Conservation (phyloP, 805 yeast genomes). For the Candida sakaeoensis region DNA sequence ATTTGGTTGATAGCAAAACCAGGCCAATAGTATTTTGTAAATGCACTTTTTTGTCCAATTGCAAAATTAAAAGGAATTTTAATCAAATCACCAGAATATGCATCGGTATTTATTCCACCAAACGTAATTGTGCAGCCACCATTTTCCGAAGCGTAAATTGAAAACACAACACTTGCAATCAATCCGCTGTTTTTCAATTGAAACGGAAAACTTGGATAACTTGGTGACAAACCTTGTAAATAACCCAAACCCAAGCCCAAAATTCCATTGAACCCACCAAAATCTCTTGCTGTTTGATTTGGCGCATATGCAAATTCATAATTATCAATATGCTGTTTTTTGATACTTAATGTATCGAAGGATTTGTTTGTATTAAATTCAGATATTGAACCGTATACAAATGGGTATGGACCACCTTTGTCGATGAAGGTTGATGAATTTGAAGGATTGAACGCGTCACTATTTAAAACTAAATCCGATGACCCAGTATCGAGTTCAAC, state of each 20-base stretch:
- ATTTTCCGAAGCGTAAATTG: slow-evolving; percentile 11
- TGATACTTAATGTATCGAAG: slow-evolving; percentile 4
- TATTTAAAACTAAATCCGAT: slow-evolving; percentile 12
- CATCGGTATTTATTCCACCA: slow-evolving; percentile 22
- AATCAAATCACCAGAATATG: slow-evolving; percentile 16
- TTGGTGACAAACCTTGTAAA: slow-evolving; percentile 10
- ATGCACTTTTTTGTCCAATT: slow-evolving; percentile 11
- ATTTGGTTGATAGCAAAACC: slow-evolving; percentile 14
- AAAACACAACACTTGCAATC: slow-evolving; percentile 10
- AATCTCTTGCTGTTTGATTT: neutral
- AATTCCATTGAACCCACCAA: slow-evolving; percentile 11
- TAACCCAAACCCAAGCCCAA: slow-evolving; percentile 17
- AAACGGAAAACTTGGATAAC: slow-evolving; percentile 15
- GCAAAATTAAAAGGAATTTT: slow-evolving; percentile 13
- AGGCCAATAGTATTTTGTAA: slow-evolving; percentile 9
- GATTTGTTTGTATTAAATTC: neutral
- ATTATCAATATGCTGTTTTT: slow-evolving; percentile 1
- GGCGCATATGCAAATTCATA: slow-evolving; percentile 3
- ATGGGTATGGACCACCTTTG: slow-evolving; percentile 3
- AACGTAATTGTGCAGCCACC: slow-evolving; percentile 13
- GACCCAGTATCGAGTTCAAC: slow-evolving; percentile 15
- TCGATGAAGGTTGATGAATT: slow-evolving; percentile 10
- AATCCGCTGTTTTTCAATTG: slow-evolving; percentile 12
- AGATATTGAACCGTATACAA: slow-evolving; percentile 3
- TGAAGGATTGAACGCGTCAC: neutral